These are phyloP conservation scores for Rhizopogon rudus DNA, from an alignment of 768 basidiomycete species.

Conservation along the genomic window DNA sequence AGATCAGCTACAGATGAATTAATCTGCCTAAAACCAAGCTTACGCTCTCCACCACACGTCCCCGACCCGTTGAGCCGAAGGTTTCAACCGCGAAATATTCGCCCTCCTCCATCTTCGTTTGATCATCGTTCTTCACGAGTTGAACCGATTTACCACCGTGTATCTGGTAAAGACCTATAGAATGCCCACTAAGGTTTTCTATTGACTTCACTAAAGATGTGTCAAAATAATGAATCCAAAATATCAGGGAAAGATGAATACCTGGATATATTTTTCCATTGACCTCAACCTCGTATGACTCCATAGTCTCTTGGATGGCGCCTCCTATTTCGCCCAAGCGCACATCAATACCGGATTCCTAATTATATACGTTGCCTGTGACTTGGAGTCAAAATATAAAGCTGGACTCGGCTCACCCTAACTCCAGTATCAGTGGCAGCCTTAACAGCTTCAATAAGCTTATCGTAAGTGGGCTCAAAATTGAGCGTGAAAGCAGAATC, in stretches of 20 bases:
- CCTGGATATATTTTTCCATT: constrained; percentile 78
- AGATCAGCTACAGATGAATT: background rate
- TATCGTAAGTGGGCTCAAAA: constrained; percentile 88
- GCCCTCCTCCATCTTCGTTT: constrained; percentile 98
- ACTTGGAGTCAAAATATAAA: background rate
- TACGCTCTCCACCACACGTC: constrained; percentile 80
- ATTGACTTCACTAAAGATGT: constrained; percentile 78
- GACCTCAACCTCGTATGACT: constrained; percentile 96
- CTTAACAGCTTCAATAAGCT: constrained; percentile 83
- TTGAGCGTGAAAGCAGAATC: constrained; percentile 95
- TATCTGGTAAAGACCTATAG: constrained; percentile 85
- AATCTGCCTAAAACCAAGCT: constrained; percentile 10
- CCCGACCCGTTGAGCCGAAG: constrained; percentile 95
- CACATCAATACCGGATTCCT: constrained; percentile 97
- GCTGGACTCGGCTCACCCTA: constrained; percentile 41
- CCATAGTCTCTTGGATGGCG: constrained; percentile 97
- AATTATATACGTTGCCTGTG: constrained; percentile 1
- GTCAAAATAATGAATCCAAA: background rate
- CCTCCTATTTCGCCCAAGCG: constrained; percentile 90
- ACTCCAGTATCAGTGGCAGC: constrained; percentile 94
- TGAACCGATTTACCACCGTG: constrained; percentile 93
- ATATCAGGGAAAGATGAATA: constrained; percentile 21
- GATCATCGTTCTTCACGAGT: constrained; percentile 84
- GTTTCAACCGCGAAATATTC: constrained; percentile 99
- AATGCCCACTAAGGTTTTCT: constrained; percentile 91